Conservation (phyloP, 345 rosid species). For the Lagerstroemia speciosa region DNA sequence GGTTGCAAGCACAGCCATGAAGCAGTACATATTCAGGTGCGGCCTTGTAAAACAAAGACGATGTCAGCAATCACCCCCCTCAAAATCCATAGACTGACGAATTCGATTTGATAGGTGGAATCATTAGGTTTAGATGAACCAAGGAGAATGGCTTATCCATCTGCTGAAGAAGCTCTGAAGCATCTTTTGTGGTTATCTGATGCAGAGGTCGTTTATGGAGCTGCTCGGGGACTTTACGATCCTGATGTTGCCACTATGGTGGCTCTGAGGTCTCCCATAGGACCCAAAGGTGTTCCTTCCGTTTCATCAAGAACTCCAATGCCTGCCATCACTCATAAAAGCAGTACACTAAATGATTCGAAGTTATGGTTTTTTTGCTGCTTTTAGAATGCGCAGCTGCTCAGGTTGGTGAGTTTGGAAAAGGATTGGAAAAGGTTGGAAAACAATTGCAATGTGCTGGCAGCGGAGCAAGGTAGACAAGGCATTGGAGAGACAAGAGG, state of each 20-base stretch:
- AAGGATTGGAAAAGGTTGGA: constrained; percentile 77
- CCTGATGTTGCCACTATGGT: constrained; percentile 95
- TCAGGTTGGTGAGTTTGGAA: constrained; percentile 57
- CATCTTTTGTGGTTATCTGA: constrained; percentile 95
- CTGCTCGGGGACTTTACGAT: constrained; percentile 94
- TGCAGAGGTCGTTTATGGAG: constrained; percentile 78
- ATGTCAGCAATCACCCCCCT: too few relatives aligned
- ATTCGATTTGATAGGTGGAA: constrained; percentile 86
- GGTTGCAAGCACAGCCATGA: constrained; percentile 99
- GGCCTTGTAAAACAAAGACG: constrained; percentile 36
- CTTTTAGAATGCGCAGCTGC: constrained; percentile 61
- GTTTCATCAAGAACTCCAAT: constrained; percentile 72
- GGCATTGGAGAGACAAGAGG: constrained; percentile 70
- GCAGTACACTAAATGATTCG: constrained; percentile 66
- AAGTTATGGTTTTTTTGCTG: too few relatives aligned
- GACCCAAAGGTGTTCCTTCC: constrained; percentile 99
- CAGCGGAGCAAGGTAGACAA: constrained; percentile 60
- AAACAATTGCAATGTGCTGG: constrained; percentile 56
- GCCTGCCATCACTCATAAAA: constrained; percentile 56
- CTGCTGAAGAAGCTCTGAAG: constrained; percentile 92
- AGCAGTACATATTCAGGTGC: constrained; percentile 90
- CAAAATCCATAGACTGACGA: too few relatives aligned
- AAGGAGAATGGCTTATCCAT: constrained; percentile 49
- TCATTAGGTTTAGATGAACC: constrained; percentile 49
- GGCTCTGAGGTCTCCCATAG: constrained; percentile 87